Evolutionary conservation across 148 eudicot genomes (phyloP).

Genomic region (Tetragonia tetragonoides): DNA sequence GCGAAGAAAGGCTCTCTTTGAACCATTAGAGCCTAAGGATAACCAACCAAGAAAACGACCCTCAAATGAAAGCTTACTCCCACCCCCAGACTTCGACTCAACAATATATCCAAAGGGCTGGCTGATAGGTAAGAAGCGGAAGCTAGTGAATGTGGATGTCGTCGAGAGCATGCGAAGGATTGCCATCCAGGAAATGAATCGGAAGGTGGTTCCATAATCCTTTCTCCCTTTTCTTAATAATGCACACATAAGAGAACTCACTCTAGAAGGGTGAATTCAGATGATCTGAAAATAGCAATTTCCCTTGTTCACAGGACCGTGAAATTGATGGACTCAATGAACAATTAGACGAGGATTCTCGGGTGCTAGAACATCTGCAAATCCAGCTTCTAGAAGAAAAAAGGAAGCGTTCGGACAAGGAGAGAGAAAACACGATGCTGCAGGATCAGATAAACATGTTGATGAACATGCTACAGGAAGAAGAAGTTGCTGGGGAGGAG

Average conservation of each 20-base stretch:
- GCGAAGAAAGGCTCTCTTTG: conserved; percentile 80
- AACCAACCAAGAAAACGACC: conserved; percentile 56
- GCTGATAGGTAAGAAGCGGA: conserved; percentile 90
- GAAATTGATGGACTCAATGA: conserved; percentile 84
- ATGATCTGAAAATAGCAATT: background rate
- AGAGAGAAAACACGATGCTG: conserved; percentile 74
- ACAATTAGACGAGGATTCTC: conserved; percentile 83
- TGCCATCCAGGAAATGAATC: conserved; percentile 94
- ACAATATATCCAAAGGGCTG: conserved; percentile 84
- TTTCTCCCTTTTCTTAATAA: background rate
- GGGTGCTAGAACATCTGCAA: conserved; percentile 80
- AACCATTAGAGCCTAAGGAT: conserved; percentile 69
- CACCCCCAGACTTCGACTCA: conserved; percentile 93
- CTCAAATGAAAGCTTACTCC: conserved; percentile 80
- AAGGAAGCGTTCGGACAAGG: conserved; percentile 77
- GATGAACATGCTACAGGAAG: conserved; percentile 84
- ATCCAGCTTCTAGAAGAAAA: conserved; percentile 85
- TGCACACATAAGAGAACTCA: background rate
- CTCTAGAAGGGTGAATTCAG: background rate
- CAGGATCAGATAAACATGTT: conserved; percentile 88
- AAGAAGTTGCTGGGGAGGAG: conserved; percentile 39
- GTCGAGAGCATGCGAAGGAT: conserved; percentile 96
- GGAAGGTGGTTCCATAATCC: conserved; percentile 56
- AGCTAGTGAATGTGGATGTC: conserved; percentile 92
- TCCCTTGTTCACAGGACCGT: conserved; percentile 54